Evolutionary conservation across 1,284 basidiomycete species (phyloP), one percentile per base, ranked within the genome.

Genomic region (Cutaneotrichosporon daszewskae): DNA sequence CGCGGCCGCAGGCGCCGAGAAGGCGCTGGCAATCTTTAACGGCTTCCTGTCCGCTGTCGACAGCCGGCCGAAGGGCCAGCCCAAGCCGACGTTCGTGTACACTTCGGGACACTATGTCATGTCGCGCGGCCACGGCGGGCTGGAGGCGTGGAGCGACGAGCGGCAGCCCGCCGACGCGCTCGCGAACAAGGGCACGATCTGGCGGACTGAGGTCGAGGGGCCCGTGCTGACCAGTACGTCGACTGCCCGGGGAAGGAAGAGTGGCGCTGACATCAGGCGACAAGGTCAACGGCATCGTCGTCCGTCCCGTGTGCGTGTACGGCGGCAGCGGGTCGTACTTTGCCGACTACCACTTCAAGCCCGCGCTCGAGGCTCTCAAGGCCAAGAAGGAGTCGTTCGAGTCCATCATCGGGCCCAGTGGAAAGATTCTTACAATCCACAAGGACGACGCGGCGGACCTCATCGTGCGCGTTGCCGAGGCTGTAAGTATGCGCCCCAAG

Each of bases 361-460:
- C 60, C 2, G 62, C 62, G 3, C 35, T 49, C 12, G 59, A 66
- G 33, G 58, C 62, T 3, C 72, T 71, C 3, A 45, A 55, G 25
- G 62, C 67, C 40, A 71, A 76, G 2, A 52, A 53, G 3, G 76
- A 73, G 71, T 67, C 61, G 23, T 55, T 59, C 29, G 49, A 51
- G 23, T 32, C 47, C 3, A 76, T 74, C 3, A 58, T 57, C 8
- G 65, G 71, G 1, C 75, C 74, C 2, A 74, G 69, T 13, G 47
- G 47, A 0, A 60, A 76, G 19, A 67, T 69, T 18, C 53, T 73
- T 8, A 51, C 73, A 0, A 65, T 79, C 22, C 78, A 80, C 56
- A 53, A 57, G 14, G 77, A 79, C 53, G 78, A 79, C 57, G 60
- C 76, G n/a, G 78, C 75, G 8, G 75, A 77, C 39, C 50, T 76